Evolutionary conservation across 345 rosid genomes (phyloP).

Genomic region (Microcos paniculata): DNA sequence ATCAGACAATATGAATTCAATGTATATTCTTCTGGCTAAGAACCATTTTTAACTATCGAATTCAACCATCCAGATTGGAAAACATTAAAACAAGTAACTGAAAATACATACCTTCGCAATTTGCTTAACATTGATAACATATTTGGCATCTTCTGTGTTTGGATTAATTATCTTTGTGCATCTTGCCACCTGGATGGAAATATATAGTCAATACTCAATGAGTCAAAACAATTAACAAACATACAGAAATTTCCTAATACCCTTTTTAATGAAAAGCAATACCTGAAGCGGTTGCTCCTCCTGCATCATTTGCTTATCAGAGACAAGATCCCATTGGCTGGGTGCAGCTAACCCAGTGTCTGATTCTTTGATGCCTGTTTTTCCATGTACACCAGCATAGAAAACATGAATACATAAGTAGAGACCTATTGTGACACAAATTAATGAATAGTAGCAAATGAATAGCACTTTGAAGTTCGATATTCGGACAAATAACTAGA

Average conservation of each 20-base stretch:
- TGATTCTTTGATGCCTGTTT: slow-evolving; percentile 89
- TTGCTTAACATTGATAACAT: slow-evolving; percentile 94
- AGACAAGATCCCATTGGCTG: slow-evolving; percentile 99
- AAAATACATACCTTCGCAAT: slow-evolving; percentile 72
- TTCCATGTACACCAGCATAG: background rate
- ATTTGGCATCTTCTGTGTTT: slow-evolving; percentile 94
- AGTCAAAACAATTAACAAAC: background rate
- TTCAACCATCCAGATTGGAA: background rate
- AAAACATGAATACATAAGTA: background rate
- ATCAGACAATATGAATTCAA: background rate
- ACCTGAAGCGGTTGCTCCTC: slow-evolving; percentile 97
- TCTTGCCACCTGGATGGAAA: slow-evolving; percentile 68
- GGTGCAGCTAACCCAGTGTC: slow-evolving; percentile 98
- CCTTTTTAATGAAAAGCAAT: background rate
- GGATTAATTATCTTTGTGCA: slow-evolving; percentile 97
- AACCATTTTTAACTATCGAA: background rate
- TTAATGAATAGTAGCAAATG: background rate
- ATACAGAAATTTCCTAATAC: background rate
- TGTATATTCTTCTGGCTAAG: background rate
- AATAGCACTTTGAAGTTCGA: background rate
- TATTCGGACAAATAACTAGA: background rate
- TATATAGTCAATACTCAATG: background rate
- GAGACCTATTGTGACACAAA: background rate
- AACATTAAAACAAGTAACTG: background rate
- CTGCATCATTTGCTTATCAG: slow-evolving; percentile 99